These are phyloP conservation scores for Rhodotorula paludigena DNA, from an alignment of 768 basidiomycete genomes.

Conservation along the genomic window DNA sequence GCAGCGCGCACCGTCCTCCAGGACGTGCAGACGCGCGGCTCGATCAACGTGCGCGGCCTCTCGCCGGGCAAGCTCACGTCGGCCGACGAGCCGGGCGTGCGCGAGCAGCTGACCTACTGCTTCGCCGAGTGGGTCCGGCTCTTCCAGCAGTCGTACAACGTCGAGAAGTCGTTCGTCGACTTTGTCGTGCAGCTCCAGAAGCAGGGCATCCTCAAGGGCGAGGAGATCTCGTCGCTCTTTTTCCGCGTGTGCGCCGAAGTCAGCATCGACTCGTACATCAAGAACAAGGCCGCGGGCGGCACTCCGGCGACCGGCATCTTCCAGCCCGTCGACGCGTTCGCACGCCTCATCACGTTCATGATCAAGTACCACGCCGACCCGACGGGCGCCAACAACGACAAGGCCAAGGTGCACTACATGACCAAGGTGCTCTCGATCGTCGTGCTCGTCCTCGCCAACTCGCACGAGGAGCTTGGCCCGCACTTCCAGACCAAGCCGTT, in stretches of 20 bases:
- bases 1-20: constrained; percentile 65
- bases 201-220: constrained; percentile 91
- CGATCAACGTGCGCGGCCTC: constrained; percentile 23
- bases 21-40: constrained; percentile 63
- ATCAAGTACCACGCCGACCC: constrained; percentile 99
- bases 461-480: constrained; percentile 87
- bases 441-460: constrained; percentile 86
- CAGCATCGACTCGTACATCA: constrained; percentile 75
- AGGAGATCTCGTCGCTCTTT: constrained; percentile 94
- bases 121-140: constrained; percentile 77
- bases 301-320: constrained; percentile 69
- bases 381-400: constrained; percentile 77
- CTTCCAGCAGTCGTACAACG: constrained; percentile 81
- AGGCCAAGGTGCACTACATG: constrained; percentile 91
- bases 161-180: constrained; percentile 90
- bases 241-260: constrained; percentile 96
- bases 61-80: constrained; percentile 30
- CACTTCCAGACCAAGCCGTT: constrained; percentile 96
- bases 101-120: constrained; percentile 48
- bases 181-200: constrained; percentile 97
- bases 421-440: constrained; percentile 97
- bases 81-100: constrained; percentile 38
- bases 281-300: constrained; percentile 46
- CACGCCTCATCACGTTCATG: constrained; percentile 90
- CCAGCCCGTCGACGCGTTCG: constrained; percentile 91